Base-by-base conservation (phyloP, 129 eudicot species). In the Smallanthus sonchifolius region DNA sequence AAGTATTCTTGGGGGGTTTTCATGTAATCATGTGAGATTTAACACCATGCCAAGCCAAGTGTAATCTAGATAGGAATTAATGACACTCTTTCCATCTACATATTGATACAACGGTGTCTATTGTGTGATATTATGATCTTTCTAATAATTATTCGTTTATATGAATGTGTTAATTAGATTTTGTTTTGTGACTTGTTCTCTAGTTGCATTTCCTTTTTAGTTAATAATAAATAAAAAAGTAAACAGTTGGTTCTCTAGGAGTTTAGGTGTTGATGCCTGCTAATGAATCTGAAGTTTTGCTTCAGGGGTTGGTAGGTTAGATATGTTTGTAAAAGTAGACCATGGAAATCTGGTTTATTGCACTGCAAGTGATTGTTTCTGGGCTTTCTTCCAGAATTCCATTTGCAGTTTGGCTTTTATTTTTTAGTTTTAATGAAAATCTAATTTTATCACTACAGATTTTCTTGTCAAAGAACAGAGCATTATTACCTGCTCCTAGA, bases 291-390 rank as follows among this genome's bases (percentile, higher is more conserved):
- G 59, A 59, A n/a, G 47, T 30, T 62, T 28, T 73, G 70, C 70
- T 43, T 63, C 5, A 13, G 67, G 69, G 77, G 45, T 28, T 6
- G 10, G 17, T 73, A 44, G 60, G 69, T 73, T 73, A 52, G 10
- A 34, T 60, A 32, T 35, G 40, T 42, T 35, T 32, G 14, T 60
- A 60, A 15, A 35, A 32, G 10, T 19, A 17, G 32, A 54, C 13
- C 42, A 34, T 32, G 39, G 19, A 30, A 28, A 57, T 9, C 38
- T 57, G 39, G 36, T 56, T 56, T 56, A 9, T 57, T 9, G 16
- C 38, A 9, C 38, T 28, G 37, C 37, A 28, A 28, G 65, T 55
- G 32, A 20, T 55, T 55, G 14, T 20, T 55, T 54, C 61, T 7
- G 61, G 28, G 61, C 7, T 57, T 28, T 57, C 17, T 28, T 57